Evolutionary conservation across 2,329 filamentous ascomycete species (phyloP).

Genomic region (Nigrospora oryzae): DNA sequence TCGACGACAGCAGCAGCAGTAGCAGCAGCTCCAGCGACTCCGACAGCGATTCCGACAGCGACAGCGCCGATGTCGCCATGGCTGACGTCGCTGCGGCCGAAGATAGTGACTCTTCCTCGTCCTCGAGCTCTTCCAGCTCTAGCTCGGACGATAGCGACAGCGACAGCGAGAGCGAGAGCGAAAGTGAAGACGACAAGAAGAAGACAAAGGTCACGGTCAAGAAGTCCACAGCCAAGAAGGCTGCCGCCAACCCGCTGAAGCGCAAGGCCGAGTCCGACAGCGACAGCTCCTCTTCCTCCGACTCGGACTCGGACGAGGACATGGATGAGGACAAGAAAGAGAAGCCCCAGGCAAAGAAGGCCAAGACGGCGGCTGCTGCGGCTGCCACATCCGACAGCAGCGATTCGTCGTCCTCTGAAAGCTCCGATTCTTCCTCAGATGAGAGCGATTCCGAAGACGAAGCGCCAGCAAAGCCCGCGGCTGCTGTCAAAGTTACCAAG

Average conservation of each 20-base stretch:
- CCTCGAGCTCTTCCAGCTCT: constrained; percentile 21
- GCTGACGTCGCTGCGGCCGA: constrained; percentile 24
- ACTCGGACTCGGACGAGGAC: constrained; percentile 29
- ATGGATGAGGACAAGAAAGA: constrained; percentile 24
- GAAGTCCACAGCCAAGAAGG: constrained; percentile 9
- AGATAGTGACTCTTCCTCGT: constrained; percentile 15
- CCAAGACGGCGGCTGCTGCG: constrained; percentile 24
- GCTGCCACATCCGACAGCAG: constrained; percentile 23
- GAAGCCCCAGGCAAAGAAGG: constrained; percentile 36
- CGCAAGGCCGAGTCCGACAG: constrained; percentile 39
- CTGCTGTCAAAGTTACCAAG: constrained; percentile 1
- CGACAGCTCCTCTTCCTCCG: constrained; percentile 29
- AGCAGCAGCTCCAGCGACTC: constrained; percentile 17
- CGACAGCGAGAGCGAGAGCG: constrained; percentile 21
- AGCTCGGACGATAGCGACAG: constrained; percentile 22
- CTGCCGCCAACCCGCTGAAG: constrained; percentile 37
- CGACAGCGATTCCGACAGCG: constrained; percentile 20
- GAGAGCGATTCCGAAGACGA: constrained; percentile 21
- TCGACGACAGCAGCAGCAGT: constrained; percentile 17
- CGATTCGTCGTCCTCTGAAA: constrained; percentile 19
- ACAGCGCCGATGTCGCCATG: constrained; percentile 36
- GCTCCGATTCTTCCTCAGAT: constrained; percentile 15
- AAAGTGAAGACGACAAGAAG: constrained; percentile 17
- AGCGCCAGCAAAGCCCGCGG: constrained; percentile 6
- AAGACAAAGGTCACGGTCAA: constrained; percentile 8